Conservation (phyloP, 192 early-diverging fungal genomes). For the Coemansia sp. region DNA sequence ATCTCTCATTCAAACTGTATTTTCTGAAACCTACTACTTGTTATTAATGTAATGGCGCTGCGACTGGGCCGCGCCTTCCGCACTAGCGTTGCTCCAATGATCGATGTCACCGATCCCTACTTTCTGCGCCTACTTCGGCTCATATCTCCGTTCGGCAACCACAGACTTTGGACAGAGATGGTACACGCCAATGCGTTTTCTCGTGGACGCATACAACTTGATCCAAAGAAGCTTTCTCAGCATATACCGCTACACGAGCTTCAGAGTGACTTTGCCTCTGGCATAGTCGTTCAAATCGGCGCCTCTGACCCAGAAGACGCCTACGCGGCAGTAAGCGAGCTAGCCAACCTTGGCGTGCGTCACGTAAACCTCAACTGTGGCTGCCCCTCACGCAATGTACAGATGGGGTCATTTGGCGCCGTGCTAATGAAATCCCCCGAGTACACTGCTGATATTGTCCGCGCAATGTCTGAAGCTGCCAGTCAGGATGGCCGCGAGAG, state of each 20-base stretch:
- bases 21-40: not conserved
- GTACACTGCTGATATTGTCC: conserved; percentile 61
- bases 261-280: conserved; percentile 27
- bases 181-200: conserved; percentile 62
- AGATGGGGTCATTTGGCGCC: conserved; percentile 70
- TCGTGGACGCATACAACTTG: conserved; percentile 31
- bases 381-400: conserved; percentile 73
- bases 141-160: conserved; percentile 64
- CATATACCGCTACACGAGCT: conserved; percentile 41
- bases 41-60: conserved; percentile 20
- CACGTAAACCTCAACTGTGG: conserved; percentile 76
- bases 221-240: conserved; percentile 23
- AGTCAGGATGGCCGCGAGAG: conserved; percentile 15
- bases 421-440: conserved; percentile 72
- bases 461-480: conserved; percentile 58
- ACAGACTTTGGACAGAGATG: conserved; percentile 77
- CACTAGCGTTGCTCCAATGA: conserved; percentile 76
- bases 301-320: conserved; percentile 39
- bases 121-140: conserved; percentile 69
- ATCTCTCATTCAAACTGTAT: not conserved
- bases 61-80: conserved; percentile 27
- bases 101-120: conserved; percentile 73
- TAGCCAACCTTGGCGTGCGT: conserved; percentile 62
- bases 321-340: conserved; percentile 28
- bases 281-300: conserved; percentile 54